Evolutionary conservation across 2,329 filamentous ascomycete species (phyloP).

Genomic region (Xylaria sp.): DNA sequence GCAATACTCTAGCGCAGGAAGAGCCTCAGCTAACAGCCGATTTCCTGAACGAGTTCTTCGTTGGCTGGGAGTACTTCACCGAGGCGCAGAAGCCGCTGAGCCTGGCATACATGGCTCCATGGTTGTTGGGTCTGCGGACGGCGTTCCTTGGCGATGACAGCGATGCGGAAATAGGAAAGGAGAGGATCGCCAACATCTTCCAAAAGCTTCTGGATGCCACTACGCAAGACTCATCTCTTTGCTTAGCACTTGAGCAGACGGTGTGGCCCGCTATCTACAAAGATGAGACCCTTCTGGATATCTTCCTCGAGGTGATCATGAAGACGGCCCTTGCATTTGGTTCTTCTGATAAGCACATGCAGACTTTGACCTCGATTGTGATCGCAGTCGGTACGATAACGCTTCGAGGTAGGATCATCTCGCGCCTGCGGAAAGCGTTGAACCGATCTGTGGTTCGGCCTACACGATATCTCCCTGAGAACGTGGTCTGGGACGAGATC

Average conservation of each 20-base stretch:
- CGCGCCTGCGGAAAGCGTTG: slow-evolving; percentile 59
- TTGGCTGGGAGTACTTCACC: slow-evolving; percentile 65
- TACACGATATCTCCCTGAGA: slow-evolving; percentile 61
- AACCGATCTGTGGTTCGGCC: slow-evolving; percentile 62
- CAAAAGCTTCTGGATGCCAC: slow-evolving; percentile 62
- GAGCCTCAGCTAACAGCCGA: slow-evolving; percentile 64
- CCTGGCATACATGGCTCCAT: slow-evolving; percentile 65
- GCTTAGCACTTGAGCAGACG: slow-evolving; percentile 57
- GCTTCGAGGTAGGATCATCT: slow-evolving; percentile 59
- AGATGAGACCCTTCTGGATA: slow-evolving; percentile 60
- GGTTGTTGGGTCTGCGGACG: slow-evolving; percentile 57
- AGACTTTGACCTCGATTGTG: slow-evolving; percentile 57
- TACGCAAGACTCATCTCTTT: slow-evolving; percentile 54
- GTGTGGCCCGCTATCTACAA: slow-evolving; percentile 61
- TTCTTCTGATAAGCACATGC: slow-evolving; percentile 53
- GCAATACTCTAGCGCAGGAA: slow-evolving; percentile 55
- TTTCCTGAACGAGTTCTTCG: slow-evolving; percentile 68
- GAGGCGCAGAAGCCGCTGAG: slow-evolving; percentile 62
- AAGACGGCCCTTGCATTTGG: slow-evolving; percentile 56
- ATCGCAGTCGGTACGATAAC: slow-evolving; percentile 60
- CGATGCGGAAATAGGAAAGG: slow-evolving; percentile 61
- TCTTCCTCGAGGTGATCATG: slow-evolving; percentile 62
- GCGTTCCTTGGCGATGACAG: slow-evolving; percentile 53
- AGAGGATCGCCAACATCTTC: slow-evolving; percentile 59
- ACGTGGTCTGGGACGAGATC: slow-evolving; percentile 64